Conservation (phyloP, 1,139 yeast genomes). For the Saccharomyces hybrid region DNA sequence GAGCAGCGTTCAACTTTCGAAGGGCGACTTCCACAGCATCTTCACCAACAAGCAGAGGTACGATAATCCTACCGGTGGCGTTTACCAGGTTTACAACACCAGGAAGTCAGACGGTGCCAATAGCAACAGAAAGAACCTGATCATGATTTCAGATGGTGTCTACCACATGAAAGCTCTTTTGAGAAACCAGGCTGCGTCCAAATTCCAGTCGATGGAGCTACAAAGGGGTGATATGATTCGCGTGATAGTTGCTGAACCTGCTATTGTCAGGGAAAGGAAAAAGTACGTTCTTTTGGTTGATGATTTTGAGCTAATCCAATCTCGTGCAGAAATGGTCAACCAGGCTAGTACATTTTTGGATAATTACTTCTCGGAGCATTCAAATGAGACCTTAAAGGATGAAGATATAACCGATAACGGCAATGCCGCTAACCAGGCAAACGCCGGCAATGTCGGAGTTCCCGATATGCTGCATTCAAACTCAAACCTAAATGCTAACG, state of each 20-base stretch:
- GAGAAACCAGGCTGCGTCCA: slow-evolving; percentile 50
- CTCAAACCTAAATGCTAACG: slow-evolving; percentile 4
- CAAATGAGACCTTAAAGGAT: slow-evolving; percentile 39
- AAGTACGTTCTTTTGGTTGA: slow-evolving; percentile 52
- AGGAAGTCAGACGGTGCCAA: slow-evolving; percentile 28
- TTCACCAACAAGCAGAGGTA: slow-evolving; percentile 27
- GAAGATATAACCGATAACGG: slow-evolving; percentile 17
- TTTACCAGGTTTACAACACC: slow-evolving; percentile 29
- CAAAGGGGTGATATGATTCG: slow-evolving; percentile 36
- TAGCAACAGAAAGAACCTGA: slow-evolving; percentile 27
- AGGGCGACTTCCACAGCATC: slow-evolving; percentile 26
- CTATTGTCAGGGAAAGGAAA: slow-evolving; percentile 35
- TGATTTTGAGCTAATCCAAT: slow-evolving; percentile 42
- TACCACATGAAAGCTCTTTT: slow-evolving; percentile 58
- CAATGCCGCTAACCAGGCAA: background rate
- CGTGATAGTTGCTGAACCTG: slow-evolving; percentile 29
- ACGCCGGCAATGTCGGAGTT: background rate
- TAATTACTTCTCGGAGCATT: slow-evolving; percentile 47
- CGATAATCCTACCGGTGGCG: slow-evolving; percentile 27
- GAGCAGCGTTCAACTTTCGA: slow-evolving; percentile 25
- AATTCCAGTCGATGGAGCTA: slow-evolving; percentile 44
- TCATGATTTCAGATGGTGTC: slow-evolving; percentile 56
- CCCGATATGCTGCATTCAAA: background rate
- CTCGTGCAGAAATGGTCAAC: slow-evolving; percentile 39
- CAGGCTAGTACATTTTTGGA: slow-evolving; percentile 42